Conservation (phyloP, 2,329 filamentous ascomycete genomes). For the Cercospora zeae-maydis region DNA sequence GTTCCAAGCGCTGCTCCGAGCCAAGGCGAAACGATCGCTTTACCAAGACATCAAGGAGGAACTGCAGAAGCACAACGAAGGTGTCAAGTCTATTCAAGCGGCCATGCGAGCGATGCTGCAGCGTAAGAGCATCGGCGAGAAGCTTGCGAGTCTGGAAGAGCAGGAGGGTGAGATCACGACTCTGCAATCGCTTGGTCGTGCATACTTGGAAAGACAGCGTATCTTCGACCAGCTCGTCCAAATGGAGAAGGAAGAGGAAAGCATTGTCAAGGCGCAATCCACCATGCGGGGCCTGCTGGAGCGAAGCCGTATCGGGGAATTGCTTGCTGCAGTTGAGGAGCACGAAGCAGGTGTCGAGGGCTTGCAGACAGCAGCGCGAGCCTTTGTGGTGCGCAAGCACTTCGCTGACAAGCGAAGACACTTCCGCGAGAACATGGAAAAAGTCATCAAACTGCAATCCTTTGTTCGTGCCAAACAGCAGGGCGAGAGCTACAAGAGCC, state of each 20-base stretch:
- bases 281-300: conserved; percentile 74
- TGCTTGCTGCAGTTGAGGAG: conserved; percentile 74
- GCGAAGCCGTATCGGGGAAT: conserved; percentile 67
- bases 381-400: conserved; percentile 65
- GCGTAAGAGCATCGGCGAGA: conserved; percentile 43
- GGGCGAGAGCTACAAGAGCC: conserved; percentile 94
- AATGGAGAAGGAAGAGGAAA: conserved; percentile 64
- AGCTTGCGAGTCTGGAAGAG: conserved; percentile 53
- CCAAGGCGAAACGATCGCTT: conserved; percentile 52
- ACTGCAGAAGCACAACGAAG: conserved; percentile 44
- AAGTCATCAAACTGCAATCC: conserved; percentile 97
- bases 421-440: conserved; percentile 97
- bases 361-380: conserved; percentile 71
- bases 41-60: conserved; percentile 25
- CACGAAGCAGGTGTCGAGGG: conserved; percentile 74
- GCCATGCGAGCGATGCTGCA: conserved; percentile 49
- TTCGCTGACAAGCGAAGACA: conserved; percentile 84
- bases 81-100: conserved; percentile 52
- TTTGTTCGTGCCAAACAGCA: conserved; percentile 93
- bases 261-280: conserved; percentile 69
- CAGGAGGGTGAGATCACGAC: conserved; percentile 56
- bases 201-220: conserved; percentile 60
- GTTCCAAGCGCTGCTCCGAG: conserved; percentile 65
- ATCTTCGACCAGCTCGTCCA: conserved; percentile 63
- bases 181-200: conserved; percentile 66